Conservation (phyloP, 2,329 filamentous ascomycete species). For the Fusarium begoniae region DNA sequence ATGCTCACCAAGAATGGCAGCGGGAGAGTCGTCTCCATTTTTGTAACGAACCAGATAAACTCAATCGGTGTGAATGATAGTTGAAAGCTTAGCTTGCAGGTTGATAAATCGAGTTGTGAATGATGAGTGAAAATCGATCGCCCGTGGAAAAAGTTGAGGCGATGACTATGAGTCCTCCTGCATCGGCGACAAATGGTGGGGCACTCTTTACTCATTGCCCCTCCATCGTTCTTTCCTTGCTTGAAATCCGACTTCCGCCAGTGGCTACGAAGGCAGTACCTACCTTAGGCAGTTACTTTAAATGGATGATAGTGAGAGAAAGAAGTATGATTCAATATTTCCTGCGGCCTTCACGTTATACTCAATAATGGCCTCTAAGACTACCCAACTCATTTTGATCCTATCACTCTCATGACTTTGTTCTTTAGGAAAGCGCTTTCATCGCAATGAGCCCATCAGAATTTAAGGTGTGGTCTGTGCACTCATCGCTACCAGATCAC, state of each 20-base stretch:
- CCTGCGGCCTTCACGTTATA: background rate
- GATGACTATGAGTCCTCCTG: slow-evolving; percentile 42
- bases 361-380: background rate
- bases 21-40: slow-evolving; percentile 72
- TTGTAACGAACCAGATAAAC: slow-evolving; percentile 23
- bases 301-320: background rate
- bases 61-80: slow-evolving; percentile 13
- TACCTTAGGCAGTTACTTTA: background rate
- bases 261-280: background rate
- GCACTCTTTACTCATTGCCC: slow-evolving; percentile 39
- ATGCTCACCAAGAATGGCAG: slow-evolving; percentile 71
- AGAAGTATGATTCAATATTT: background rate
- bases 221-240: slow-evolving; percentile 35
- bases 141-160: slow-evolving; percentile 39
- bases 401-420: background rate
- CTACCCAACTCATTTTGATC: background rate
- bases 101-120: slow-evolving; percentile 16
- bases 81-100: background rate
- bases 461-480: slow-evolving; percentile 52
- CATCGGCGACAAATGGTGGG: slow-evolving; percentile 44
- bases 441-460: background rate
- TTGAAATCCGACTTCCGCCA: slow-evolving; percentile 29
- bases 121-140: slow-evolving; percentile 39
- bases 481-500: background rate
- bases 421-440: background rate